Evolutionary conservation across 768 basidiomycete species (phyloP), one percentile per base, ranked within the genome.

Genomic region (Kwoniella heveanensis): DNA sequence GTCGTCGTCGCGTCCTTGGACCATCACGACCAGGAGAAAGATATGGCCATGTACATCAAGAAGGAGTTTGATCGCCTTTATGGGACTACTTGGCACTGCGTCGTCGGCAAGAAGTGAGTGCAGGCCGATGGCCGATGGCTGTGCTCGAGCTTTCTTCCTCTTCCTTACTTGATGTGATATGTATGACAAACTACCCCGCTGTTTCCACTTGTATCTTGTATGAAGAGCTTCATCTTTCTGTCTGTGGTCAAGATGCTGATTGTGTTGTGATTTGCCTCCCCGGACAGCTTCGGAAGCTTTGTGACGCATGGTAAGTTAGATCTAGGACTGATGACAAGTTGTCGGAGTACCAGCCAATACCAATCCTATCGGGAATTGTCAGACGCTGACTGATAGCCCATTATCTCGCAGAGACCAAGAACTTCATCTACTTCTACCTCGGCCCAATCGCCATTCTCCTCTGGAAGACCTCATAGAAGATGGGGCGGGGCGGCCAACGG

Each of bases 371-470:
- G n/a, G n/a, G n/a, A n/a, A n/a, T n/a, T n/a, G n/a, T n/a, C n/a
- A n/a, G n/a, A n/a, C n/a, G n/a, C n/a, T n/a, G n/a, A n/a, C n/a
- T n/a, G n/a, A n/a, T n/a, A n/a, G n/a, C n/a, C 32, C 32, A 32
- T 32, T 65, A 1, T 24, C 52, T 22, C 59, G 29, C 81, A 96
- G 93, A 97, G 86, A 95, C 92, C 69, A 94, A 93, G 81, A 90
- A 96, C 79, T 98, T 98, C 83, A 93, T 98, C 83, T 98, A 98
- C 85, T 95, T 95, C 83, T 97, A 95, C 84, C 84, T 98, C 79
- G 92, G 91, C 60, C 83, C 88, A 36, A 88, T 94, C 73, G 94
- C 94, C 65, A 87, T 97, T 82, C 88, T 97, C 80, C 73, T 81
- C 27, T 81, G 80, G 80, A 81, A 81, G 66, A 78, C 78, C 2